Evolutionary conservation across 2,329 filamentous ascomycete species (phyloP), one percentile per base, ranked within the genome.

Genomic region (Exophiala calicioides): DNA sequence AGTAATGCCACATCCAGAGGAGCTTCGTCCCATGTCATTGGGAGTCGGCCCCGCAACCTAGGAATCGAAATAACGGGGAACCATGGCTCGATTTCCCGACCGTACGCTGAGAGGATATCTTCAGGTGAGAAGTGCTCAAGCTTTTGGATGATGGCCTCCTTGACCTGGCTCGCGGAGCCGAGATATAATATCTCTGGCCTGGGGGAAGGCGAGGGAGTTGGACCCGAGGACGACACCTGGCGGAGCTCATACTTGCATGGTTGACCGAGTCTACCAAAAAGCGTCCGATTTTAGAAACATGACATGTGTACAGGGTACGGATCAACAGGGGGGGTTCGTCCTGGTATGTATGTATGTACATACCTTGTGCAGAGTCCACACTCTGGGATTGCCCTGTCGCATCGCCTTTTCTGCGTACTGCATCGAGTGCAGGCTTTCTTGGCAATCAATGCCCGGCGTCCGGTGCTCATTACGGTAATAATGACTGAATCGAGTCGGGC

Each of bases 351-450:
- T n/a, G 7, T n/a, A 20, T 9, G n/a, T 26, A 19, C 9, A 24
- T 38, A 44, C 42, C 31, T 44, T 37, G 31, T 35, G 24, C 42
- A 44, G 21, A 44, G 31, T 29, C 42, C 42, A 15, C 42, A 44
- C 7, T n/a, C 21, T 18, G 42, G 42, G 5, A 29, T 15, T 9
- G 18, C 19, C 12, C 20, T 23, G 32, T 44, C 42, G 24, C 42
- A 44, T 21, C 42, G 31, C 32, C 42, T 44, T 37, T 44, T 44
- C 20, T 23, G 21, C 4, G 31, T 31, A 19, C 42, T 44, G 31
- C 42, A 44, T 44, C 42, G 31, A 13, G 18, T 27, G 24, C 42
- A 44, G 26, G 42, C 42, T 26, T 44, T 44, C 20, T 37, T 44
- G 20, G 31, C 31, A 8, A 44, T 23, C 30, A 15, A 13, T 15